Evolutionary conservation across 1,139 yeast species (phyloP).

Genomic region (Geotrichum reessii): DNA sequence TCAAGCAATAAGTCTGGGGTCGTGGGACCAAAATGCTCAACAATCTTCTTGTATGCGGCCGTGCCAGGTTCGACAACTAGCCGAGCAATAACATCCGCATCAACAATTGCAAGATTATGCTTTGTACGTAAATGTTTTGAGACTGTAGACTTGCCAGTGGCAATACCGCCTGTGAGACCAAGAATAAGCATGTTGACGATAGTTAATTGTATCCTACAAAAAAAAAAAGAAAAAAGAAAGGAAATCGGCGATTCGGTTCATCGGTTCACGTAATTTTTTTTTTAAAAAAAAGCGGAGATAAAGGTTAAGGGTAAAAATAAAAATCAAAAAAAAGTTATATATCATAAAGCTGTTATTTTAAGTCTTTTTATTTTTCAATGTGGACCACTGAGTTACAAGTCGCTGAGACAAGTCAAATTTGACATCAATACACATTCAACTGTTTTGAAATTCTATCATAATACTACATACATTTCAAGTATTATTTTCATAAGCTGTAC

Average conservation of each 20-base stretch:
- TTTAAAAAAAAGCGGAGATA: not conserved
- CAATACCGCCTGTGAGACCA: constrained; percentile 95
- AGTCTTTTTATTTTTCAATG: not conserved
- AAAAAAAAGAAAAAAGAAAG: not conserved
- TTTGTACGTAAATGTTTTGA: constrained; percentile 52
- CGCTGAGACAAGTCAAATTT: not conserved
- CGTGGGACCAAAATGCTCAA: constrained; percentile 50
- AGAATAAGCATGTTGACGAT: constrained; percentile 60
- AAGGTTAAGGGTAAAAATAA: not conserved
- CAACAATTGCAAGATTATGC: constrained; percentile 58
- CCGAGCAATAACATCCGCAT: constrained; percentile 86
- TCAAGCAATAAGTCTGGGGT: constrained; percentile 51
- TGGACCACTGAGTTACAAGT: not conserved
- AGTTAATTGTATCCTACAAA: no score
- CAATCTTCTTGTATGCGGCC: constrained; percentile 61
- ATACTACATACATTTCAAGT: not conserved
- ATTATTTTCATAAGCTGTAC: not conserved
- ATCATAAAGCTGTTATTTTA: not conserved
- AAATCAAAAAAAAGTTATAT: not conserved
- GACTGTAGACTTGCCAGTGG: constrained; percentile 92
- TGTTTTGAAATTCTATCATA: not conserved
- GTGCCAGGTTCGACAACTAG: constrained; percentile 80
- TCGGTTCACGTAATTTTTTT: not conserved
- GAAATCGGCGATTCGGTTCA: not conserved
- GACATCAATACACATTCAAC: not conserved